A percentile compares a stretch with the other conserved stretches of the same genome.
Conservation (phyloP, 352 stramenopile genomes). For the Globisporangium nodosum region DNA sequence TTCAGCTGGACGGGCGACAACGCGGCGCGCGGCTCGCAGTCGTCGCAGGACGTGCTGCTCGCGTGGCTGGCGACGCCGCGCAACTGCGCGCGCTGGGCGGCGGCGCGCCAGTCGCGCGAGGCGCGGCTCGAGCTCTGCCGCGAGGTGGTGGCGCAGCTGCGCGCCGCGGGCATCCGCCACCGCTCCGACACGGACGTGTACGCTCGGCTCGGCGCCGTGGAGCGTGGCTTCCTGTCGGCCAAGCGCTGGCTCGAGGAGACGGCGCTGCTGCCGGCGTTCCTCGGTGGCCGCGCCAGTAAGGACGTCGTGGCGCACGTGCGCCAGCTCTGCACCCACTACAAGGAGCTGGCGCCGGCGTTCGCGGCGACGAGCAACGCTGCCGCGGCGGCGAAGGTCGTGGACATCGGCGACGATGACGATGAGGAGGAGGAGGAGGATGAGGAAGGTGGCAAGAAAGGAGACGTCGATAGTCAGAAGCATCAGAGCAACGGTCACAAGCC, state of each 20-base stretch:
- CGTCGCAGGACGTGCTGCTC: constrained; percentile 26
- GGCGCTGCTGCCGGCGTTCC: constrained; percentile 10
- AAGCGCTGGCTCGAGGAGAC: constrained; percentile 22
- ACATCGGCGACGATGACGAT: constrained; percentile 10
- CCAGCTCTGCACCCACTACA: constrained; percentile 13
- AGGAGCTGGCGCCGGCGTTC: constrained; percentile 13
- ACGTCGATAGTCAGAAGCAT: not conserved
- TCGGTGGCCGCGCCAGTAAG: constrained; percentile 6
- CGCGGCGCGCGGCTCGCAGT: constrained; percentile 5
- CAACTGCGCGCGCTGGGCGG: constrained; percentile 24
- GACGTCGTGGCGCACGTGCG: constrained; percentile 12
- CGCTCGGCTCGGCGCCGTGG: constrained; percentile 6
- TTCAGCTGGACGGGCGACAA: constrained; percentile 10
- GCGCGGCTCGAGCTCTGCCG: constrained; percentile 6
- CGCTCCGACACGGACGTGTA: constrained; percentile 13
- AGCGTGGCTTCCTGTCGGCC: constrained; percentile 15
- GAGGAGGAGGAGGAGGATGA: not conserved
- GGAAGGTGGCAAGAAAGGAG: not conserved
- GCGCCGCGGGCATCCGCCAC: constrained; percentile 9
- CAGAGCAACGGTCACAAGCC: not conserved
- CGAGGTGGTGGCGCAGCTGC: constrained; percentile 11
- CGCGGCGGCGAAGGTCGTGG: constrained; percentile 7
- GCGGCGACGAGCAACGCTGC: constrained; percentile 6
- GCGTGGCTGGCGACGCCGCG: constrained; percentile 22
- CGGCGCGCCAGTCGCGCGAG: not conserved